Evolutionary conservation across 2,329 filamentous ascomycete genomes (phyloP), one percentile per base, ranked within the genome.

Genomic region (Didymella sp.): DNA sequence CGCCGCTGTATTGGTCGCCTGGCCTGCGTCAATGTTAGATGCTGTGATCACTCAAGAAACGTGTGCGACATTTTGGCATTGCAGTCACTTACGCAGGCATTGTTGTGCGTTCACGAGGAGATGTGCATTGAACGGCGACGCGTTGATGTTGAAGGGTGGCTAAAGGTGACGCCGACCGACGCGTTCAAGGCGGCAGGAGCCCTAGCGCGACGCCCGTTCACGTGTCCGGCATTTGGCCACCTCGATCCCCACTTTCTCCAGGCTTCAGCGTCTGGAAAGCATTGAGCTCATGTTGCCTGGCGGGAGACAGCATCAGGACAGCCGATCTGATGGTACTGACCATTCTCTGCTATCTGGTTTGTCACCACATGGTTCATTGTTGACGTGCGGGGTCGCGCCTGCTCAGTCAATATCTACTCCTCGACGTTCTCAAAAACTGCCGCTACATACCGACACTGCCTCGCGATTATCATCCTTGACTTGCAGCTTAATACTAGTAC

Each of bases 1-100:
- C 64, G 60, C 68, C 67, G 44, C 62, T 60, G 63, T 76, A 74
- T 51, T 77, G 75, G 42, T 75, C 74, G 69, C 75, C 75, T 50
- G 72, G 74, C 46, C 75, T 77, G 60, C 45, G 33, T 35, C 15
- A 35, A 19, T 27, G 43, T 74, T 55, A 75, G 68, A 27, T 27
- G 19, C 13, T 41, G 27, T 17, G 25, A 2, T 19, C 17, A 12
- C 25, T 13, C 4, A 0, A 7, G 2, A 3, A 25, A 9, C 9
- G 17, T 11, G n/a, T 21, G 41, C 13, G 21, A 13, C 2, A 11
- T 19, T 3, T 19, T 6, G 2, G n/a, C 17, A 25, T 40, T 27
- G 7, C 15, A 7, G 12, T 21, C 17, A 74, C 73, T 59, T 70
- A 75, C 73, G 70, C 71, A 69, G 73, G 73, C 73, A 75, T 75